Evolutionary conservation across 2,329 filamentous ascomycete genomes (phyloP).

Genomic region (Diplocarpon mali): DNA sequence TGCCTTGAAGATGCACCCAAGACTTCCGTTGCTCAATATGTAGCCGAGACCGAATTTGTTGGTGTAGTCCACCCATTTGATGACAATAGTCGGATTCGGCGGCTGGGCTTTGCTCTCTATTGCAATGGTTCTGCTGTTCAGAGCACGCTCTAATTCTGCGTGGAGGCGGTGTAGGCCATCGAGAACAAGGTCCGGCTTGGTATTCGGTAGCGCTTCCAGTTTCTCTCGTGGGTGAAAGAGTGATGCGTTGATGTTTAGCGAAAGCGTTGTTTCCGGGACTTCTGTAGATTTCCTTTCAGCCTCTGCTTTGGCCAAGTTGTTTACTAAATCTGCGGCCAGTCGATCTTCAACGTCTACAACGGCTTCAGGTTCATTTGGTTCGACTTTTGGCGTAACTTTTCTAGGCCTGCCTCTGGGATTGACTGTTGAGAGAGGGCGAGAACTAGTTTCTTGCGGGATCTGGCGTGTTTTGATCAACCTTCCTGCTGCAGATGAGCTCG

Average conservation of each 20-base stretch:
- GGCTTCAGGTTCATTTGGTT: conserved; percentile 11
- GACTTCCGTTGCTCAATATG: conserved; percentile 70
- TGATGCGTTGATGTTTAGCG: conserved; percentile 25
- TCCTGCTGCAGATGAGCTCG: conserved; percentile 6
- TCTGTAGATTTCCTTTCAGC: conserved; percentile 15
- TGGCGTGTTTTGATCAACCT: conserved; percentile 16
- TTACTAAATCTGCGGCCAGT: conserved; percentile 23
- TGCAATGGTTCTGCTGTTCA: conserved; percentile 53
- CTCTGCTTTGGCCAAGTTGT: conserved; percentile 19
- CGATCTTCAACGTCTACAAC: conserved; percentile 23
- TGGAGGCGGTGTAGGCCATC: conserved; percentile 45
- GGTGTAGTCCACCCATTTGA: conserved; percentile 83
- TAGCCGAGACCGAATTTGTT: conserved; percentile 80
- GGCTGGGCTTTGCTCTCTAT: conserved; percentile 42
- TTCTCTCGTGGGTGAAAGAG: conserved; percentile 46
- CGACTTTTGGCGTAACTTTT: conserved; percentile 6
- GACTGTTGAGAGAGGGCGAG: conserved; percentile 11
- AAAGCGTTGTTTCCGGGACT: conserved; percentile 30
- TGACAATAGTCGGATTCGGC: conserved; percentile 50
- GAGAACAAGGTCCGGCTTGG: conserved; percentile 47
- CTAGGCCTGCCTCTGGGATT: conserved; percentile 7
- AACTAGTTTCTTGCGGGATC: conserved; percentile 8
- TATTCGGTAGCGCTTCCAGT: conserved; percentile 38
- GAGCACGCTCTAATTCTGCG: conserved; percentile 47
- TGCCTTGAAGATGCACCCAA: conserved; percentile 56